Base-by-base conservation (phyloP, 768 basidiomycete species). In the Lentinula detonsa region DNA sequence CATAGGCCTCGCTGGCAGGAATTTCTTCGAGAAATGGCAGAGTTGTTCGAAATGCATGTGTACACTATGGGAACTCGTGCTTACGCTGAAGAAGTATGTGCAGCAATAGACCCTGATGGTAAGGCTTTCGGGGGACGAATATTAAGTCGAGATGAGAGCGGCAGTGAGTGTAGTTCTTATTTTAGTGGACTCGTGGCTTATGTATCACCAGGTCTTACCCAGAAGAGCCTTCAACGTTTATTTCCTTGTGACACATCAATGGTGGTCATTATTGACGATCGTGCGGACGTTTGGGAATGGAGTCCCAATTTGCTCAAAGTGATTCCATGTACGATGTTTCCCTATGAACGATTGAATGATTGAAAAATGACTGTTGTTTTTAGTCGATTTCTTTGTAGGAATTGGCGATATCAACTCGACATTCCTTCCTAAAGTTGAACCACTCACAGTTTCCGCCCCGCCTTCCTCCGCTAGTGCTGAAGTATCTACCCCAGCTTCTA, bases 31-130 rank as follows among this genome's bases (percentile, higher is more conserved):
- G 78, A 80, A 49, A 82, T 90, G 65, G 82, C 90, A 39, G 75
- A 78, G 54, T 87, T 90, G 69, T 99, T 96, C 73, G 95, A 98
- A 75, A 94, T 98, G 94, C 97, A 98, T 72, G 95, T 99, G 51
- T 99, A 99, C 74, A 99, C 96, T 23, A 98, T 98, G 95, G 97
- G 97, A 59, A 98, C 96, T 28, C 86, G 97, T 49, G 89, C 93
- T 49, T 99, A 98, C 73, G 97, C 97, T 40, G 91, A 95, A 73
- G 85, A 94, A 72, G 96, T 98, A 18, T 97, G 95, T 72, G 84
- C 88, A 51, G 89, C 93, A 31, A 93, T 99, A 69, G 97, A 99
- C 76, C 93, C 96, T 13, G 85, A 88, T 55, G 86, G 86, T 4
- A 86, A 79, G 72, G 78, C 90, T 65, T 99, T 99, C 67, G 90